These are phyloP conservation scores for Ampelomyces quisqualis DNA, from an alignment of 2,329 filamentous ascomycete species.

Conservation along the genomic window DNA sequence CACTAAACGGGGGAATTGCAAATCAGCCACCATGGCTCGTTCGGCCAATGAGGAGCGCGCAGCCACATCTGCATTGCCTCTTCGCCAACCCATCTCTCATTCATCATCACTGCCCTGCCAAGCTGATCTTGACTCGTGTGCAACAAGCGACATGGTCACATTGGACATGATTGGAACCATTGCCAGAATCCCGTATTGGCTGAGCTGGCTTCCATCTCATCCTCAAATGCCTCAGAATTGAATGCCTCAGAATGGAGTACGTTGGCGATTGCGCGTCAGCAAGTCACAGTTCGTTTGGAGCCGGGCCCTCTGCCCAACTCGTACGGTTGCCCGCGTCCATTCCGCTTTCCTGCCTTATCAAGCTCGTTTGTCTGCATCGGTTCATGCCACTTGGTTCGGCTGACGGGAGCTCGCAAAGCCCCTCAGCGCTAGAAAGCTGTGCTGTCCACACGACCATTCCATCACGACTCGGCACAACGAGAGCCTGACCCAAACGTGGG, in stretches of 20 bases:
- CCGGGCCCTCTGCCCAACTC: slow-evolving; percentile 3
- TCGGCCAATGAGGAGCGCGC: slow-evolving; percentile 1
- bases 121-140: no score
- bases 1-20: neutral
- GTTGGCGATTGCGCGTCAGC: slow-evolving; percentile 2
- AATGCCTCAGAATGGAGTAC: neutral
- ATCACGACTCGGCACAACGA: neutral
- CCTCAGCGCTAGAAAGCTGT: slow-evolving; percentile 8
- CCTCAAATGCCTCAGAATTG: no score
- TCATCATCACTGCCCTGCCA: neutral
- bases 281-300: neutral
- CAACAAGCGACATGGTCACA: no score
- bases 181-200: neutral
- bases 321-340: no score
- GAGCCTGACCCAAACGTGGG: slow-evolving; percentile 1
- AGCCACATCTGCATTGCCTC: slow-evolving; percentile 4
- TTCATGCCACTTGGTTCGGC: neutral
- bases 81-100: neutral
- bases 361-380: slow-evolving; percentile 5
- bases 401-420: slow-evolving; percentile 6
- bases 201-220: neutral
- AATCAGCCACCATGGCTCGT: slow-evolving; percentile 1
- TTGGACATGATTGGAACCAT: no score
- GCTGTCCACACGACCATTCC: slow-evolving; percentile 3
- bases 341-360: slow-evolving; percentile 3